Base-by-base conservation (phyloP, 2,329 filamentous ascomycete species). In the Teratosphaeria pseudoeucalypti region DNA sequence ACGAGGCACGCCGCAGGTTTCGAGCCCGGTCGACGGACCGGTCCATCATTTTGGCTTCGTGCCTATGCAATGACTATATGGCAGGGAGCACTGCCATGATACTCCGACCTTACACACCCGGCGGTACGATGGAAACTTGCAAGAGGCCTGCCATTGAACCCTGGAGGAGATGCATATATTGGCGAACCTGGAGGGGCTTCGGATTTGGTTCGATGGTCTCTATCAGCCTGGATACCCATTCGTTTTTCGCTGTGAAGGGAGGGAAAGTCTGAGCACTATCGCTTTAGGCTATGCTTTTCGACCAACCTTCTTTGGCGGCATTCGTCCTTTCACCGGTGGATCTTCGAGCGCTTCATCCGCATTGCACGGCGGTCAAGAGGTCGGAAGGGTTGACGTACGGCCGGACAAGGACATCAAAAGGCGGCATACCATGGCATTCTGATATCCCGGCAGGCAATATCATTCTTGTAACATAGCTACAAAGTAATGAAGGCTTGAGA, bases 31-130 rank as follows among this genome's bases (percentile, higher is more conserved):
- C 32, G 67, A 69, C 9, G 63, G 60, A 9, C 59, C 65, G 11
- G 58, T 66, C 34, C 67, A 70, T 37, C 67, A 70, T 43, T 71
- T 67, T 60, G 62, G 63, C 29, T 71, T 66, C 59, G 64, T 71
- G 66, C 66, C 68, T 14, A 61, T 68, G 43, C 64, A 65, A 57
- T 68, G 65, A 68, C 66, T 67, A 63, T 49, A 67, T 67, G 64
- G 60, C 53, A 55, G 58, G 54, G 53, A 49, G 16, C 19, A 49
- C 37, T 6, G 37, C 37, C 5, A 43, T n/a, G 37, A 43, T n/a
- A 43, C 14, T 3, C 43, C 16, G 43, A n/a, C 43, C 19, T 26
- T 23, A 10, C 9, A n/a, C 16, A n/a, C 9, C 43, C 26, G 43
- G 43, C 43, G 19, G 16, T 7, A 49, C 10, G n/a, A 49, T 19